phyloP scores from a whole-genome alignment of 768 basidiomycete genomes.

The Xerocomus potaroensis region DNA sequence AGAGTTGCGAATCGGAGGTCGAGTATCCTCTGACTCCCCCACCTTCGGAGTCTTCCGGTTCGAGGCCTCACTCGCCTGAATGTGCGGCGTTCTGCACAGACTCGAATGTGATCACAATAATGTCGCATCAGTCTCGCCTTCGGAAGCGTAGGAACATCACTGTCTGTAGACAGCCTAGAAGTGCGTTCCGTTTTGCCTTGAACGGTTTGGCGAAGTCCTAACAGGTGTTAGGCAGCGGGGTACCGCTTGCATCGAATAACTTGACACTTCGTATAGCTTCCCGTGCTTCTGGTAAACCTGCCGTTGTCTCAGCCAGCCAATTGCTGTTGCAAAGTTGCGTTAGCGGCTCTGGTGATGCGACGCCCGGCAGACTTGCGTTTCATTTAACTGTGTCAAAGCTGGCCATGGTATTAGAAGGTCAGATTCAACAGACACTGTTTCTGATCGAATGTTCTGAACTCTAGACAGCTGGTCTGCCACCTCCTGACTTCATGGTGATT shows the following conservation, averaged over 20 bases:
- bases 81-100: constrained; percentile 4
- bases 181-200: constrained; percentile 15
- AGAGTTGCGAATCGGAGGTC: constrained; percentile 50
- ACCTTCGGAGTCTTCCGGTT: constrained; percentile 64
- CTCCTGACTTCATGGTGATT: constrained; percentile 76
- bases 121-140: constrained; percentile 9
- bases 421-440: constrained; percentile 9
- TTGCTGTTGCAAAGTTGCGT: constrained; percentile 34
- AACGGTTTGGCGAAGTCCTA: not conserved
- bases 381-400: constrained; percentile 43
- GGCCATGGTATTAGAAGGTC: constrained; percentile 57
- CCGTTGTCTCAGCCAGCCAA: constrained; percentile 53
- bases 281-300: constrained; percentile 58
- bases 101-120: constrained; percentile 19
- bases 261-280: constrained; percentile 56
- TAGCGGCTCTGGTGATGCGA: not conserved
- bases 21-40: constrained; percentile 79
- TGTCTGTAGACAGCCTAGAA: constrained; percentile 19
- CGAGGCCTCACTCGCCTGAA: constrained; percentile 57
- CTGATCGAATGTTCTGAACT: constrained; percentile 22
- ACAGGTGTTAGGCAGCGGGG: constrained; percentile 11
- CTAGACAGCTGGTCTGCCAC: constrained; percentile 50
- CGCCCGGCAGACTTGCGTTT: constrained; percentile 18
- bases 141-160: constrained; percentile 25
- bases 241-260: constrained; percentile 13